Percentiles rank a stretch among this genome's conserved stretches.
Evolutionary conservation across 208 protist species (phyloP).

Genomic region (Balamuthia mandrillaris): DNA sequence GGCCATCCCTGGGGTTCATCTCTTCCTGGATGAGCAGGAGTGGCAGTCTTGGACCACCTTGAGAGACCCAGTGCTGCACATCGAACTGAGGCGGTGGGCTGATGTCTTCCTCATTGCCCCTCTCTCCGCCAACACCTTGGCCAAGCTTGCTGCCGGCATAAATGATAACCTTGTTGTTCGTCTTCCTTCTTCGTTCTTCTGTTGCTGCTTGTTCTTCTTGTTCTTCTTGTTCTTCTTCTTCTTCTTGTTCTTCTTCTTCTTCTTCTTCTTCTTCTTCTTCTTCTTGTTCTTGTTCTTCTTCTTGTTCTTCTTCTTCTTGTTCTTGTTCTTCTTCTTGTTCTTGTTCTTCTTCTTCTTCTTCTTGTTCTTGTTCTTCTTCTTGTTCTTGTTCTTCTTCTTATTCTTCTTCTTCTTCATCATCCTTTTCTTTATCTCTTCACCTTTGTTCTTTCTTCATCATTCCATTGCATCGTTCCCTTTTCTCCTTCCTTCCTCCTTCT

Average conservation of each 20-base stretch:
- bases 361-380: no score
- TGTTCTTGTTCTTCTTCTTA: background rate
- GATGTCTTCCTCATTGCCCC: slow-evolving; percentile 79
- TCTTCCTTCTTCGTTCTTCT: background rate
- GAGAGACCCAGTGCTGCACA: slow-evolving; percentile 50
- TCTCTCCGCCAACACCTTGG: background rate
- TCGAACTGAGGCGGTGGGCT: slow-evolving; percentile 85
- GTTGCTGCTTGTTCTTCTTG: background rate
- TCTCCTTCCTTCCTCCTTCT: background rate
- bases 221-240: background rate
- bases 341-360: slow-evolving; percentile 7
- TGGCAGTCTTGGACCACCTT: slow-evolving; percentile 33
- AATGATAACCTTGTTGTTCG: background rate
- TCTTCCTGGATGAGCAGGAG: slow-evolving; percentile 18
- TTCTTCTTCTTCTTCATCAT: background rate
- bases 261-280: background rate
- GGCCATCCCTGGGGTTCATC: background rate
- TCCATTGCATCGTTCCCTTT: background rate
- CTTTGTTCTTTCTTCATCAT: background rate
- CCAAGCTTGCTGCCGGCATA: background rate
- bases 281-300: background rate
- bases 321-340: background rate
- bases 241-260: background rate
- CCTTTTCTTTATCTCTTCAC: background rate
- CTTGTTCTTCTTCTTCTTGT: background rate